Conservation (phyloP, 2,329 filamentous ascomycete species). For the Paraconiothyrium brasiliense region DNA sequence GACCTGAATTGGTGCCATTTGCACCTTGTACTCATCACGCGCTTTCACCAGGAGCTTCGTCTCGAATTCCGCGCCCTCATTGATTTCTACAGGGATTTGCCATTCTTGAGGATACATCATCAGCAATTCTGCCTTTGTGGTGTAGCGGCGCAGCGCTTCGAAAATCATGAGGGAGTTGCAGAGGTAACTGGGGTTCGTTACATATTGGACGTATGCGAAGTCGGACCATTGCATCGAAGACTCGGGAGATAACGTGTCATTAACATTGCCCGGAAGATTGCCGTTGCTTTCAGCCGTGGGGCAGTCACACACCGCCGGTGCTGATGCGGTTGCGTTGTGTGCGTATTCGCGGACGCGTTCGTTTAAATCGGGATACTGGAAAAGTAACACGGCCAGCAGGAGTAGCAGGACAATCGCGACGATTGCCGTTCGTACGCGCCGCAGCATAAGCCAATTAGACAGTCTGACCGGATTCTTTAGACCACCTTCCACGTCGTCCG, state of each 20-base stretch:
- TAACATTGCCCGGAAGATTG: too few relatives aligned
- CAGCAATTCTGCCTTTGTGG: constrained; percentile 31
- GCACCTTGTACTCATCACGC: constrained; percentile 54
- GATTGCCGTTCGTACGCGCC: background rate
- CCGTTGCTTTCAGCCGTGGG: background rate
- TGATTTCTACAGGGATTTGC: constrained; percentile 15
- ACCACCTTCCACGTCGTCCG: background rate
- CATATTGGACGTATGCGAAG: constrained; percentile 48
- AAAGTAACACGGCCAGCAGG: background rate
- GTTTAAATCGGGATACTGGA: background rate
- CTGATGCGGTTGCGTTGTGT: background rate
- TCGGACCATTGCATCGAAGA: constrained; percentile 27
- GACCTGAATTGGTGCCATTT: constrained; percentile 55
- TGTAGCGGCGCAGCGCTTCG: constrained; percentile 45
- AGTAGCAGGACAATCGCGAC: background rate
- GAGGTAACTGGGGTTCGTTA: constrained; percentile 42
- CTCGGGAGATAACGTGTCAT: too few relatives aligned
- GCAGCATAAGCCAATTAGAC: background rate
- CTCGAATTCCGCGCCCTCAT: constrained; percentile 3
- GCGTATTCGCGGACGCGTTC: constrained; percentile 7
- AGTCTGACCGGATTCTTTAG: constrained; percentile 7
- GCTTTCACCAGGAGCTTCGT: constrained; percentile 56
- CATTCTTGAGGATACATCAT: constrained; percentile 25
- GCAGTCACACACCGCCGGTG: background rate
- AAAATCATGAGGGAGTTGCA: constrained; percentile 52